Evolutionary conservation across 176 grass and related monocot genomes (phyloP).

Genomic region (Tuctoria greenei): DNA sequence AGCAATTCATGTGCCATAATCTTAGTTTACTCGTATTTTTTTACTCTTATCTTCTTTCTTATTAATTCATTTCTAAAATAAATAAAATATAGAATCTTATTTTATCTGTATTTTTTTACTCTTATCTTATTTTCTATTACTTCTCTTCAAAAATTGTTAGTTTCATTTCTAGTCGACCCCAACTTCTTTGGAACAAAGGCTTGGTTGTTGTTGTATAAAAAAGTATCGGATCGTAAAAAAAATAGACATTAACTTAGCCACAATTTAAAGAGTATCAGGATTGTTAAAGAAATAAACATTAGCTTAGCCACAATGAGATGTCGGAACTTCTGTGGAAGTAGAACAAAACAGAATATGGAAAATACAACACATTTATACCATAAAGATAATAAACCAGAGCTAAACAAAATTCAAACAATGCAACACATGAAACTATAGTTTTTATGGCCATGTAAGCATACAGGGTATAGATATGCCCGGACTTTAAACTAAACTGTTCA

Average conservation of each 20-base stretch:
- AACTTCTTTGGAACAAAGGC: too few relatives aligned
- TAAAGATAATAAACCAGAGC: not conserved
- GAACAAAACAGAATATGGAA: not conserved
- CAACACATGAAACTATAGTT: not conserved
- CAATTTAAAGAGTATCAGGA: conserved; percentile 4
- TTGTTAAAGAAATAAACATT: conserved; percentile 2
- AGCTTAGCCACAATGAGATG: not conserved
- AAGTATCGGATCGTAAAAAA: too few relatives aligned
- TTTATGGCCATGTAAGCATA: conserved; percentile 1
- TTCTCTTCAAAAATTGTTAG: too few relatives aligned
- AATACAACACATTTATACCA: conserved; percentile 4
- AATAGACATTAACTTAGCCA: conserved; percentile 24
- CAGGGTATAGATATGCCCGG: not conserved
- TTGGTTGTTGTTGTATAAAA: too few relatives aligned
- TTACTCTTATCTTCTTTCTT: too few relatives aligned
- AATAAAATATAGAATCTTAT: too few relatives aligned
- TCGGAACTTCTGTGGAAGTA: conserved; percentile 15
- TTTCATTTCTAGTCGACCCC: too few relatives aligned
- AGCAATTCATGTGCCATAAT: too few relatives aligned
- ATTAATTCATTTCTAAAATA: too few relatives aligned
- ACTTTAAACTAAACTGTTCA: not conserved
- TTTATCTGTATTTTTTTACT: too few relatives aligned
- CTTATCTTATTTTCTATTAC: too few relatives aligned
- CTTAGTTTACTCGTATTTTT: too few relatives aligned
- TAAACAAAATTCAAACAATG: conserved; percentile 6